These are phyloP conservation scores for Annulohypoxylon truncatum DNA, from an alignment of 2,329 filamentous ascomycete genomes.

Conservation along the genomic window DNA sequence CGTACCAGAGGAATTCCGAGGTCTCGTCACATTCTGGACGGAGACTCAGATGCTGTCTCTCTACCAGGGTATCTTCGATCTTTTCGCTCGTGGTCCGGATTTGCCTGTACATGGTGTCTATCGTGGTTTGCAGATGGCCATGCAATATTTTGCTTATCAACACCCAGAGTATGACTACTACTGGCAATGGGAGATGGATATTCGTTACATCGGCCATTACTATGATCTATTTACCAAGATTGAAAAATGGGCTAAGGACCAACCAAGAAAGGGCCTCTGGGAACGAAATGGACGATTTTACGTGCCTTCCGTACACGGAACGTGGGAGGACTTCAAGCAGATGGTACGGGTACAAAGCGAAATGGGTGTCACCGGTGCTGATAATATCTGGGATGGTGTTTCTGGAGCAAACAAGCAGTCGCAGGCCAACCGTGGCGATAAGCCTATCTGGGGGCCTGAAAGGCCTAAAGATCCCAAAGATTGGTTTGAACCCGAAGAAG, in stretches of 20 bases:
- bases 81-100: conserved; percentile 72
- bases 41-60: conserved; percentile 91
- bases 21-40: conserved; percentile 91
- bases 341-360: conserved; percentile 82
- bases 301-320: conserved; percentile 78
- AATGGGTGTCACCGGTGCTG: conserved; percentile 71
- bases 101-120: conserved; percentile 92
- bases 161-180: conserved; percentile 92
- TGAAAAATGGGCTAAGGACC: conserved; percentile 74
- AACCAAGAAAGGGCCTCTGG: conserved; percentile 85
- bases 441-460: conserved; percentile 85
- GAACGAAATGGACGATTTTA: conserved; percentile 84
- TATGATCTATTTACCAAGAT: conserved; percentile 79
- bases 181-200: conserved; percentile 97
- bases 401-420: conserved; percentile 57
- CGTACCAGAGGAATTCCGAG: conserved; percentile 86
- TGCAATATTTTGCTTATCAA: conserved; percentile 90
- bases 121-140: conserved; percentile 90
- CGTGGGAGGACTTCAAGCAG: conserved; percentile 82
- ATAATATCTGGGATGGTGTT: conserved; percentile 73
- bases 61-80: conserved; percentile 88
- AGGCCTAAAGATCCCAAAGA: conserved; percentile 75
- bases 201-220: conserved; percentile 89
- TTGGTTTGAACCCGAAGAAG: conserved; percentile 78
- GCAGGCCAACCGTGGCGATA: conserved; percentile 59